These are phyloP conservation scores for Aureobasidium sp. DNA, from an alignment of 2,329 filamentous ascomycete genomes.

Conservation along the genomic window DNA sequence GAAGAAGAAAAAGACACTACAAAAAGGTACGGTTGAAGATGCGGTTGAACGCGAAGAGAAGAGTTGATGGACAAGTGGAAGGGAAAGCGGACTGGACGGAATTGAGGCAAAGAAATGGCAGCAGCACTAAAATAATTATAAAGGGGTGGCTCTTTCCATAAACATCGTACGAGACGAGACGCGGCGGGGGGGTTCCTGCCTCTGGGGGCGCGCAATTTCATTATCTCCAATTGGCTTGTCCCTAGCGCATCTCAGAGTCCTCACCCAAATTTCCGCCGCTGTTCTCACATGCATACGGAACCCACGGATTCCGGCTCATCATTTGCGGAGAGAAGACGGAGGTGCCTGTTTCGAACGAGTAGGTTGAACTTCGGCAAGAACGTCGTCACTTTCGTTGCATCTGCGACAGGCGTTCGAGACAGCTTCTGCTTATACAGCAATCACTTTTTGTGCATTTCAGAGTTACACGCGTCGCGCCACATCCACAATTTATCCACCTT, in stretches of 20 bases:
- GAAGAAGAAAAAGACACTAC: slow-evolving; percentile 11
- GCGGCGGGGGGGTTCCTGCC: not conserved
- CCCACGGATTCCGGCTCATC: not conserved
- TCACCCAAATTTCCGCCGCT: slow-evolving; percentile 11
- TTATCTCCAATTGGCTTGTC: slow-evolving; percentile 4
- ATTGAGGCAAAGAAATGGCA: slow-evolving; percentile 6
- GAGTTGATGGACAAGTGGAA: slow-evolving; percentile 4
- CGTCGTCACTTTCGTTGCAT: not conserved
- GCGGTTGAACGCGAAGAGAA: slow-evolving; percentile 14
- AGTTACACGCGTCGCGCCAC: not conserved
- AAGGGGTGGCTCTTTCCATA: slow-evolving; percentile 11
- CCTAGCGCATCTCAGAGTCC: not conserved
- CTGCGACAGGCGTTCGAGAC: not conserved
- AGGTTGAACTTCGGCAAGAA: slow-evolving; percentile 62
- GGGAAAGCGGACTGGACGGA: not conserved
- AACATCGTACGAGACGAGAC: slow-evolving; percentile 10
- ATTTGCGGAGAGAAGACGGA: slow-evolving; percentile 6
- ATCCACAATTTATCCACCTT: not conserved
- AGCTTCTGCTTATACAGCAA: slow-evolving; percentile 13
- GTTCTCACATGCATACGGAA: not conserved
- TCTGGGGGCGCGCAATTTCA: slow-evolving; percentile 6
- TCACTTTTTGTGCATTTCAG: not conserved
- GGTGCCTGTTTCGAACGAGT: slow-evolving; percentile 19
- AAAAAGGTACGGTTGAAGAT: slow-evolving; percentile 8
- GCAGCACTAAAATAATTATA: slow-evolving; percentile 13